These are phyloP conservation scores for Xylaria arbuscula DNA, from an alignment of 2,329 filamentous ascomycete species.

Conservation along the genomic window DNA sequence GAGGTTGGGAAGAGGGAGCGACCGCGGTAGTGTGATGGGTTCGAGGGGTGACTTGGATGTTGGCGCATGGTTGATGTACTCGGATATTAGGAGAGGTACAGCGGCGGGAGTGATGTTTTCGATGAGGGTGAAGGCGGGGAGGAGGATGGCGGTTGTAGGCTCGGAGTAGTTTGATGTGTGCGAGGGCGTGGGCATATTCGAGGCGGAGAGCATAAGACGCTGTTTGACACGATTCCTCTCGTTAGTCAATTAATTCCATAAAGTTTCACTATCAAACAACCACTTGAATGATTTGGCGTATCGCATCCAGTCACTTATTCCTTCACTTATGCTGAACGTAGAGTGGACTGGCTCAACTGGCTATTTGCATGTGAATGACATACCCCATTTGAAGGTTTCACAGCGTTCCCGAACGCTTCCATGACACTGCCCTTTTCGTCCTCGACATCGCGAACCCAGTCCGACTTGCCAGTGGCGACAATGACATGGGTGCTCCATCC, in stretches of 20 bases:
- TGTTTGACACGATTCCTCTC: conserved; percentile 50
- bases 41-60: conserved; percentile 76
- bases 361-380: conserved; percentile 47
- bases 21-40: conserved; percentile 53
- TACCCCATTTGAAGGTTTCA: conserved; percentile 75
- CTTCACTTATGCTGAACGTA: neutral
- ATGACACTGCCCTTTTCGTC: conserved; percentile 90
- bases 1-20: conserved; percentile 48
- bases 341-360: neutral
- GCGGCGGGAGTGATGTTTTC: conserved; percentile 83
- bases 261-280: neutral
- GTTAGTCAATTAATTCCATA: conserved; percentile 19
- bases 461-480: conserved; percentile 93
- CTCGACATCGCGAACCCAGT: conserved; percentile 90
- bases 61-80: conserved; percentile 76
- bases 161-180: conserved; percentile 70
- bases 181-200: conserved; percentile 85
- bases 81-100: conserved; percentile 76
- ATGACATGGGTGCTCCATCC: conserved; percentile 90
- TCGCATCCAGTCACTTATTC: neutral
- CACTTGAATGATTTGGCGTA: conserved; percentile 3
- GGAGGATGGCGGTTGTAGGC: conserved; percentile 82
- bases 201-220: conserved; percentile 91
- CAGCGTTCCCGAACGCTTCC: conserved; percentile 73
- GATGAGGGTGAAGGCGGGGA: conserved; percentile 85